Evolutionary conservation across 768 basidiomycete genomes (phyloP).

Genomic region (Phylloporus rhodoxanthus): DNA sequence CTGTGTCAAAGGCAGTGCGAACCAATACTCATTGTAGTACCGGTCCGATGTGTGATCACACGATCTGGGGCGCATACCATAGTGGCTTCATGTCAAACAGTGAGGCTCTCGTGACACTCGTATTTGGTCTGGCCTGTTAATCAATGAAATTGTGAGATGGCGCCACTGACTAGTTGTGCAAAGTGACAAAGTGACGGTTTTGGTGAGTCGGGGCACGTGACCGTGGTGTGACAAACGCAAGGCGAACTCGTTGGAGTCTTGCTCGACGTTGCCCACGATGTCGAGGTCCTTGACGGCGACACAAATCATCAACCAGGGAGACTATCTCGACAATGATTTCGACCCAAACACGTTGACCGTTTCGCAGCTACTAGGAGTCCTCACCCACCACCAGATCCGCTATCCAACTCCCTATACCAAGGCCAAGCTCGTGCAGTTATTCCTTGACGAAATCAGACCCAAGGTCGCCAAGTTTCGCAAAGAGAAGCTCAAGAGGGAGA

Average conservation of each 20-base stretch:
- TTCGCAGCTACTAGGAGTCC: constrained; percentile 72
- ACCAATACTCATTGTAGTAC: neutral
- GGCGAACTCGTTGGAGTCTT: neutral
- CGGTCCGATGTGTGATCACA: constrained; percentile 6
- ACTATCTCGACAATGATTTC: constrained; percentile 76
- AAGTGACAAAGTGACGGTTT: too few relatives aligned
- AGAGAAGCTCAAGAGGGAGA: constrained; percentile 59
- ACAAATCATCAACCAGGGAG: constrained; percentile 66
- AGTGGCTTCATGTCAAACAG: neutral
- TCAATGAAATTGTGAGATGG: neutral
- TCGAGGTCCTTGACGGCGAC: constrained; percentile 66
- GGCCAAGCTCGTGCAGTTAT: constrained; percentile 67
- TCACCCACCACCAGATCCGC: constrained; percentile 69
- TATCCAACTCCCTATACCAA: constrained; percentile 76
- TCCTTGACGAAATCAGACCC: constrained; percentile 69
- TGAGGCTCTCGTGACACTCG: neutral
- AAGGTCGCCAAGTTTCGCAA: constrained; percentile 52
- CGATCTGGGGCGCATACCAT: neutral
- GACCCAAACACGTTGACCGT: constrained; percentile 70
- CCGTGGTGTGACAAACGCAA: constrained; percentile 3
- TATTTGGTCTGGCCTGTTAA: neutral
- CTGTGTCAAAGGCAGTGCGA: neutral
- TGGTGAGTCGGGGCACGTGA: constrained; percentile 19
- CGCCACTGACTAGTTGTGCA: too few relatives aligned
- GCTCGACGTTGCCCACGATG: constrained; percentile 40